Evolutionary conservation across 768 basidiomycete species (phyloP), one percentile per base, ranked within the genome.

Genomic region (Leccinellum albellum): DNA sequence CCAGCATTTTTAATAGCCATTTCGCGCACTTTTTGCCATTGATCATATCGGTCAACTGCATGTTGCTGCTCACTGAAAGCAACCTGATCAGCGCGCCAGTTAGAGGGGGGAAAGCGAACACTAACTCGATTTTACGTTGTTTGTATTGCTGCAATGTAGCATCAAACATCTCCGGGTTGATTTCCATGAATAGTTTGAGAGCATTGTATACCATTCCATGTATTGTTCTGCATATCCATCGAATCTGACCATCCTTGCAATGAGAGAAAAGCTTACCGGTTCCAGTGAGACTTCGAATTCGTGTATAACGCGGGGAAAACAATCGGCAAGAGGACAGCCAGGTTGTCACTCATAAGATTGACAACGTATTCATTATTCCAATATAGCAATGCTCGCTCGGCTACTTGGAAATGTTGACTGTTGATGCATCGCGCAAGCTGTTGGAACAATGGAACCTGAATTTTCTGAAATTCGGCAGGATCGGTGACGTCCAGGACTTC

Each of bases 301-400:
- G 87, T 88, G 72, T 96, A 98, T 61, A 99, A 74, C 7, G 95
- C 90, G 28, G 96, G 94, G 78, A 98, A 99, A 51, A 99, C 94
- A 67, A 99, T 92, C 7, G 97, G 97, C 29, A 99, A 80, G 57
- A 99, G 85, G 60, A 87, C 74, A 23, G 84, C 73, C 61, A 98
- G 81, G 70, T 98, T 98, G 67, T 98, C 94, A 72, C 93, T 92
- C 93, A 99, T 98, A 52, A 99, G 83, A 73, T 97, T 99, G 66
- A 99, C 92, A 63, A 98, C 95, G 75, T 98, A 99, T 76, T 98
- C 97, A 76, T 98, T 98, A 77, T 98, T 98, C 97, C 97, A 99
- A 73, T 97, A 98, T 64, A 97, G 82, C 58, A 99, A 74, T 3
- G 96, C 96, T 44, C 97, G 85, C 73, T 99, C 97, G 6, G 97